Percentiles rank a stretch among this genome's conserved stretches.
Evolutionary conservation across 2,329 filamentous ascomycete genomes (phyloP).

Genomic region (Hypoxylon sp.): DNA sequence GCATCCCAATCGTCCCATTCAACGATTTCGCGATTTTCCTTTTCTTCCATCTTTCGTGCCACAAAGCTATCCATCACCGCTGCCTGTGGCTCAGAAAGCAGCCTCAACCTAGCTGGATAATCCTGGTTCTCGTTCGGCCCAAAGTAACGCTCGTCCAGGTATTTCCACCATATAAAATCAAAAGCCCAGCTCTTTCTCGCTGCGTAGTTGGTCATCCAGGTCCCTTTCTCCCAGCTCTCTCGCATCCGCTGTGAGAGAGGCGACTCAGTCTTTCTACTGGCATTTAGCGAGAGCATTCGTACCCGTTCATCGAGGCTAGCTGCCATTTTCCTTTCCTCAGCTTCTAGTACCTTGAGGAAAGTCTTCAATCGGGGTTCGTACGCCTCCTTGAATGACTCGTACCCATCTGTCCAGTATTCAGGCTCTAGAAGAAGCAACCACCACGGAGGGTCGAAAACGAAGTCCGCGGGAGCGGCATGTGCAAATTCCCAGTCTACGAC

Average conservation of each 20-base stretch:
- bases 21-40: neutral
- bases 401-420: constrained; percentile 52
- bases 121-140: constrained; percentile 40
- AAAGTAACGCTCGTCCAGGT: constrained; percentile 54
- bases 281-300: neutral
- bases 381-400: constrained; percentile 48
- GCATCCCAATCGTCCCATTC: constrained; percentile 2
- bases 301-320: neutral
- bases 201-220: constrained; percentile 54
- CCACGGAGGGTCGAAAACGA: constrained; percentile 54
- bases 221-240: constrained; percentile 53
- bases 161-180: constrained; percentile 55
- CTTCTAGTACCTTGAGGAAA: constrained; percentile 52
- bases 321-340: constrained; percentile 48
- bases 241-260: constrained; percentile 54
- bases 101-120: neutral
- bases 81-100: constrained; percentile 15
- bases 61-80: neutral
- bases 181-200: constrained; percentile 56
- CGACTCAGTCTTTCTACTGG: neutral
- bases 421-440: constrained; percentile 53
- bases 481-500: constrained; percentile 59
- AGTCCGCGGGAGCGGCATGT: constrained; percentile 53
- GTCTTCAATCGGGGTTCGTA: constrained; percentile 53
- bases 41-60: constrained; percentile 1